Base-by-base conservation (phyloP, 495 filamentous ascomycete species). In the Emericellopsis terricola region DNA sequence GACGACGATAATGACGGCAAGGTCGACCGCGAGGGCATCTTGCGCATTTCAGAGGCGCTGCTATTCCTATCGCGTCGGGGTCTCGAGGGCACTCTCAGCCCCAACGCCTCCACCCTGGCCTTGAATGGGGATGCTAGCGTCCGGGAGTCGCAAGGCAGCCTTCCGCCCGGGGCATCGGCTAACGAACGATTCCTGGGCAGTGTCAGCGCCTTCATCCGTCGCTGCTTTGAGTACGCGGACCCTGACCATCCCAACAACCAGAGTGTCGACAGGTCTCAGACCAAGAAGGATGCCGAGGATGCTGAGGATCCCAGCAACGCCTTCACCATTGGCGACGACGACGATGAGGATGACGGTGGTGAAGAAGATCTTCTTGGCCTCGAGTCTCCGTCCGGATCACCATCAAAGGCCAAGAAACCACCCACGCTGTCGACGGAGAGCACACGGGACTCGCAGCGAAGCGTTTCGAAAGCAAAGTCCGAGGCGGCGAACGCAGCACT, bases 181-280 rank as follows among this genome's bases (percentile, higher is more conserved):
- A 78, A 84, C 41, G 89, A 94, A 46, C 67, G 73, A 30, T 93
- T 96, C 46, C 60, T 97, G 11, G 75, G 76, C 26, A 92, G 86
- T 43, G 81, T 96, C 37, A 91, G 82, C 44, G 82, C 83, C 2
- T 97, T 97, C 53, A 96, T 96, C 35, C 66, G 85, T 34, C 70
- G 89, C 26, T 97, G 89, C 53, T 96, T 97, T 40, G 91, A 97
- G 57, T 97, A 97, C 48, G 89, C 89, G 13, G 89, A 97, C 50
- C 91, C 89, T 7, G 87, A 91, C 47, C 77, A 81, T 38, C 69
- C 74, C 0, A 66, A 62, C 20, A 68, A 73, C 34, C 63, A 70
- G 38, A n/a, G n/a, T n/a, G n/a, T n/a, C n/a, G n/a, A n/a, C n/a
- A n/a, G n/a, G n/a, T n/a, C n/a, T n/a, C 23, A 26, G 11, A 56